Evolutionary conservation across 2,329 filamentous ascomycete genomes (phyloP), one percentile per base, ranked within the genome.

Genomic region (Fusarium sp.): DNA sequence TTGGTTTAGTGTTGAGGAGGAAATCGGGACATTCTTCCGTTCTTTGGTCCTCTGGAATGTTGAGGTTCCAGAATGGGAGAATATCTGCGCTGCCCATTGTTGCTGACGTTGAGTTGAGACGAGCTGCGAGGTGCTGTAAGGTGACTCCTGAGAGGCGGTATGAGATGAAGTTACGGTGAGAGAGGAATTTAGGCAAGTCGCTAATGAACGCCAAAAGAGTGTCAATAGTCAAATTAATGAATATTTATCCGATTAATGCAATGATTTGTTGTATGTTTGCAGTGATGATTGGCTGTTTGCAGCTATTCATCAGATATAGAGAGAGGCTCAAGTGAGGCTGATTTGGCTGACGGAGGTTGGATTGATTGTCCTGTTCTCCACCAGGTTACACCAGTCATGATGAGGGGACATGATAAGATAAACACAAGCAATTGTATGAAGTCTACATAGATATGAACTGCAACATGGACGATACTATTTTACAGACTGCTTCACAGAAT

Each of bases 1-100:
- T 97, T 46, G 83, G 81, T 51, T 83, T 86, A 58, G 91, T 81
- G 69, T 87, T 83, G 53, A 77, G 79, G 40, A 98, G 87, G 76
- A 88, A 96, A 8, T 86, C 84, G 0, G 94, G 94, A 75, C 94
- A 97, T 55, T 89, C 83, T 4, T 80, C 73, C 0, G 90, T 88
- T 77, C 90, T 88, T 68, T 90, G 81, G 27, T 83, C 78, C 37
- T 82, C 80, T 0, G 92, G 89, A 18, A 97, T 82, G 78, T 97
- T 97, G 79, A 92, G 86, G 68, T 95, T 91, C 94, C 94, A 97
- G 82, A 91, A 97, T 1, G 91, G 90, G 14, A 80, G 63, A 61
- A 75, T 79, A 34, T 62, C 58, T 41, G 68, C 59, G 50, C 73
- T 68, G 40, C 82, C 82, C 83, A 85, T 84, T 16, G 12, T 72